Conservation (phyloP, 2,329 filamentous ascomycete genomes). For the Aspergillus carbonarius region DNA sequence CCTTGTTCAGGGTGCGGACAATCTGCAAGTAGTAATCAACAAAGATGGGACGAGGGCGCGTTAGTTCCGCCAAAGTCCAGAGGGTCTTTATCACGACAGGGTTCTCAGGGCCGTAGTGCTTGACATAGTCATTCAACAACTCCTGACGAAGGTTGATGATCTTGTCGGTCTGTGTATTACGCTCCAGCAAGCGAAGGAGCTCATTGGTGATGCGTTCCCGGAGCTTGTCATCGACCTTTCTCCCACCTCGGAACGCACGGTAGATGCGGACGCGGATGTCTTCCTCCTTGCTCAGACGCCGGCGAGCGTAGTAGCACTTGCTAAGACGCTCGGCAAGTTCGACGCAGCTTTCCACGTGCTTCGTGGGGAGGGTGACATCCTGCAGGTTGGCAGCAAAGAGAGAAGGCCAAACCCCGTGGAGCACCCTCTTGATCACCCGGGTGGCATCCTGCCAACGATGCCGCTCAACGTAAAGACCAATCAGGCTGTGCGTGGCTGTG, state of each 20-base stretch:
- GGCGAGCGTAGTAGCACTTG: conserved; percentile 45
- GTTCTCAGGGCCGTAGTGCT: conserved; percentile 36
- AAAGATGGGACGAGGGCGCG: conserved; percentile 36
- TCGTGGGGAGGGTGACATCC: conserved; percentile 45
- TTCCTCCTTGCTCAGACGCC: conserved; percentile 37
- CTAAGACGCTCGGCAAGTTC: conserved; percentile 49
- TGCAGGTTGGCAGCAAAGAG: conserved; percentile 48
- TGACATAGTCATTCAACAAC: conserved; percentile 38
- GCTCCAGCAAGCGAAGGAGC: conserved; percentile 32
- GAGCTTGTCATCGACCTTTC: conserved; percentile 33
- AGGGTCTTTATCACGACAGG: conserved; percentile 38
- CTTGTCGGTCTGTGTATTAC: conserved; percentile 33
- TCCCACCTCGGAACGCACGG: conserved; percentile 29
- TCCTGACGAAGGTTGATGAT: conserved; percentile 42
- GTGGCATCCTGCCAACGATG: conserved; percentile 50
- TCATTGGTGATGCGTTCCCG: conserved; percentile 27
- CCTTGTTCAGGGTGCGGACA: conserved; percentile 40
- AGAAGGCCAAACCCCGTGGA: conserved; percentile 49
- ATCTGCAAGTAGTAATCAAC: conserved; percentile 43
- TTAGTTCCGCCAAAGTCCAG: conserved; percentile 37
- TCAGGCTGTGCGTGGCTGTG: conserved; percentile 42
- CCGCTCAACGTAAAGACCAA: conserved; percentile 46
- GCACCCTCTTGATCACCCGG: conserved; percentile 45
- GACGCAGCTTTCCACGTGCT: conserved; percentile 47
- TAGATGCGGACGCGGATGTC: conserved; percentile 39